A percentile compares a stretch with the other conserved stretches of the same genome.
Conservation (phyloP, 2,329 filamentous ascomycete species). For the Mycosphaerella arachidis region DNA sequence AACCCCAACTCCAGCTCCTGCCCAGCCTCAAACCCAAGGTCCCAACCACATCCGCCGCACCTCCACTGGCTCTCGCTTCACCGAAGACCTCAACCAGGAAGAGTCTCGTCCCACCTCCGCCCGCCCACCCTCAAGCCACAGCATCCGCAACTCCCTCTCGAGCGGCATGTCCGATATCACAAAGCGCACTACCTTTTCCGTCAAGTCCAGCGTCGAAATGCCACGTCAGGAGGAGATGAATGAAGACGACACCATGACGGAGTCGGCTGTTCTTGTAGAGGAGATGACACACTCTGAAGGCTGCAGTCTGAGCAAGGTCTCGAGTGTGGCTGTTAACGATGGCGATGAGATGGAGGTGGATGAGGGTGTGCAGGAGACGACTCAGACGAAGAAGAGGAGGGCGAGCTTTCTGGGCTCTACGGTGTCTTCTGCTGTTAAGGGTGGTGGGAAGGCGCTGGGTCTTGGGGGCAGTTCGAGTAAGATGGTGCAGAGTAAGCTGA, state of each 20-base stretch:
- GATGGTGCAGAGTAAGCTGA: conserved; percentile 5
- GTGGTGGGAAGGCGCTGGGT: neutral
- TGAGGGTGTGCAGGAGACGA: neutral
- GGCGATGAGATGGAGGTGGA: neutral
- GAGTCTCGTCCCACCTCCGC: conserved; percentile 12
- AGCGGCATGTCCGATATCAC: conserved; percentile 4
- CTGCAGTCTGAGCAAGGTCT: conserved; percentile 3
- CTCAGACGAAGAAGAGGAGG: neutral
- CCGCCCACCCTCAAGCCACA: conserved; percentile 8
- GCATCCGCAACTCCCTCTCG: neutral
- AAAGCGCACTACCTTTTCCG: conserved; percentile 16
- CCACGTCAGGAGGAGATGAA: conserved; percentile 8
- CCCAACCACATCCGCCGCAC: conserved; percentile 11
- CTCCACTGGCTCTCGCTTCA: conserved; percentile 20
- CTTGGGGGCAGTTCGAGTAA: neutral
- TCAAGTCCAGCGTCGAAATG: conserved; percentile 12
- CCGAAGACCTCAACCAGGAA: conserved; percentile 13
- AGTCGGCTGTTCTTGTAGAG: neutral
- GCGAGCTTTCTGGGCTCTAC: neutral
- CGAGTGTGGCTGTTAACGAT: neutral
- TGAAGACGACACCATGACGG: conserved; percentile 6
- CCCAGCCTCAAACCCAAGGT: neutral
- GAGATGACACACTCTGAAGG: conserved; percentile 1
- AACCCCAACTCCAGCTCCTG: neutral
- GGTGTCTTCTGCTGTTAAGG: neutral